Base-by-base conservation (phyloP, 495 filamentous ascomycete species). In the Neurospora sp. region DNA sequence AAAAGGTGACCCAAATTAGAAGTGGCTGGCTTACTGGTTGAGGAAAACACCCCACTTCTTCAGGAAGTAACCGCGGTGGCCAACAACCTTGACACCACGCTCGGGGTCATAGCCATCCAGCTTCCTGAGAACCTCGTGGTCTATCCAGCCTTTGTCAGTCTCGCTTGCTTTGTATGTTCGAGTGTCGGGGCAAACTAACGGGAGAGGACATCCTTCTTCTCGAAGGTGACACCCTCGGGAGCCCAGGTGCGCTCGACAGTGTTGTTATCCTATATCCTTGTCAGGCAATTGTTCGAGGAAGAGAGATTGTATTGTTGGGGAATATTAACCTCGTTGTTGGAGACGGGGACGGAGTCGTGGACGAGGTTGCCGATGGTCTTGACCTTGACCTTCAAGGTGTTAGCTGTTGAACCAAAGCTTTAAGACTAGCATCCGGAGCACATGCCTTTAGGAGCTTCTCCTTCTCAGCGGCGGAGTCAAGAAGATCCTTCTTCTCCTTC, bases 71-170 rank as follows among this genome's bases (percentile, higher is more conserved):
- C 96, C 96, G 72, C 96, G 90, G 80, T 99, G 96, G 38, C 96
- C 96, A 37, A 96, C 96, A 74, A 99, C 88, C 86, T 98, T 98
- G 71, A 94, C 92, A 72, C 94, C 95, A 73, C 96, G 89, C 77
- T 97, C 95, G 1, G 94, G 92, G 78, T 99, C 96, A 79, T 96
- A 98, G 38, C 96, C 96, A 77, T 95, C 93, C 42, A 98, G 83
- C 41, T 92, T 88, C 37, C 91, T 88, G 72, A 99, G 88, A 60
- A 99, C 95, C 80, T 98, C 96, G 82, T 99, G 96, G 82, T 99
- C 96, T 81, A 66, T 16, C 54, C 27, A 35, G 54, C 54, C 27
- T 35, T 49, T 35, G 54, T 66, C 54, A 66, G 54, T 16, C 27
- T 66, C 18, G 97, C 89, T 66, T 35, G 97, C 89, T 60, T 31